Evolutionary conservation across 108 stramenopile species (phyloP).

Genomic region (Hondaea fermentalgiana): DNA sequence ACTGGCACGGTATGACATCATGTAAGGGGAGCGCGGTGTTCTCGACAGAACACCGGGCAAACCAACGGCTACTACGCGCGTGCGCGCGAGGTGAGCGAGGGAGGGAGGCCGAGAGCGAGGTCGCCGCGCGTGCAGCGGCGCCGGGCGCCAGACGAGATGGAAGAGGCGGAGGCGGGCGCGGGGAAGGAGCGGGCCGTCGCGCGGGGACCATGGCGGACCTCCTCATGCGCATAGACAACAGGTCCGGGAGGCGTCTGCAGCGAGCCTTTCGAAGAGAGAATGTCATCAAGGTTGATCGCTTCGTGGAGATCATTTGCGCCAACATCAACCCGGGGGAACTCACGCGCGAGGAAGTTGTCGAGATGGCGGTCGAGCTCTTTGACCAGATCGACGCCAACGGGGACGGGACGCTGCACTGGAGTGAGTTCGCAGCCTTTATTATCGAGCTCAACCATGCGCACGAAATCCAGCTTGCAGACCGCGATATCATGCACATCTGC

Average conservation of each 20-base stretch:
- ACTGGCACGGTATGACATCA: no score
- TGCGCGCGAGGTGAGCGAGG: no score
- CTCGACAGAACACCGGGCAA: no score
- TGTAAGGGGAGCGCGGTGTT: no score
- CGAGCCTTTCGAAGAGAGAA: not conserved
- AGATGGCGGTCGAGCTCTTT: not conserved
- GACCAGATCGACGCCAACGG: constrained; percentile 6
- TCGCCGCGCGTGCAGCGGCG: no score
- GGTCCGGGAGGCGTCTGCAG: not conserved
- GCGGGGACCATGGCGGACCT: not conserved
- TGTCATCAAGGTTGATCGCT: not conserved
- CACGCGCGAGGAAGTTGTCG: not conserved
- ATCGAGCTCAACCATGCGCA: not conserved
- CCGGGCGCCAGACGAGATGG: no score
- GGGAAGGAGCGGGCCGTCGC: not conserved
- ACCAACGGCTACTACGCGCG: no score
- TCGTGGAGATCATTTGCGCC: not conserved
- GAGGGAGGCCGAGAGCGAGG: no score
- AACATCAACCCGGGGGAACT: not conserved
- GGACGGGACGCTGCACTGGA: not conserved
- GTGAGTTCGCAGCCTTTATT: not conserved
- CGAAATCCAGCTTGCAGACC: not conserved
- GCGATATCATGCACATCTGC: not conserved
- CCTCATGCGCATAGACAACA: constrained; percentile 1
- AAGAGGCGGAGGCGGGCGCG: not conserved